Percentiles rank a stretch among this genome's conserved stretches.
These are phyloP conservation scores for Phialocephala subalpina DNA, from an alignment of 2,329 filamentous ascomycete genomes.

Conservation along the genomic window DNA sequence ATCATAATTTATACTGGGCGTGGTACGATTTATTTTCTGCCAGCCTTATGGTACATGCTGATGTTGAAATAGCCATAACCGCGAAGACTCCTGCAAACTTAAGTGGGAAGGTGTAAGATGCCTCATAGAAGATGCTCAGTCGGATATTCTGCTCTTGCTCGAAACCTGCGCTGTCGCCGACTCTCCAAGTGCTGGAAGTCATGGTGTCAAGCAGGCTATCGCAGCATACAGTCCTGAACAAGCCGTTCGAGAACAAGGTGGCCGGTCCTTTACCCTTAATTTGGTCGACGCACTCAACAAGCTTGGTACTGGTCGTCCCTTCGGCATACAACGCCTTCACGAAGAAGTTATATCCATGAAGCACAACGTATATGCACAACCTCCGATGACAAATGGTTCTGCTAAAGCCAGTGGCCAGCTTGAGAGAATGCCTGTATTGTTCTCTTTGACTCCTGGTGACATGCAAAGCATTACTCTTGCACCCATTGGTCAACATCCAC, in stretches of 20 bases:
- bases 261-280: constrained; percentile 66
- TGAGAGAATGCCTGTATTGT: constrained; percentile 57
- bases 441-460: constrained; percentile 63
- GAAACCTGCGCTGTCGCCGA: constrained; percentile 68
- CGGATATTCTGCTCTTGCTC: constrained; percentile 68
- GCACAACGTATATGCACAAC: constrained; percentile 51
- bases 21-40: constrained; percentile 57
- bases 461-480: constrained; percentile 61
- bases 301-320: constrained; percentile 60
- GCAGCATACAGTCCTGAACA: constrained; percentile 66
- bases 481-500: constrained; percentile 41
- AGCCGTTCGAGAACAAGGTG: constrained; percentile 51
- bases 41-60: constrained; percentile 45
- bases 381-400: constrained; percentile 55
- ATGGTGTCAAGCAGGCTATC: constrained; percentile 68
- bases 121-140: constrained; percentile 68
- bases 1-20: constrained; percentile 72
- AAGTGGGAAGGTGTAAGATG: constrained; percentile 71
- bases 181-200: constrained; percentile 56
- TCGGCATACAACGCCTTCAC: constrained; percentile 62
- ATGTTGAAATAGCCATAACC: constrained; percentile 58
- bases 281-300: constrained; percentile 63
- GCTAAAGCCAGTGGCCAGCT: constrained; percentile 44
- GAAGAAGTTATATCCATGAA: constrained; percentile 57
- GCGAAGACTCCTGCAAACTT: constrained; percentile 65